Evolutionary conservation across 192 early-diverging fungal species (phyloP).

Genomic region (Entomortierella parvispora): DNA sequence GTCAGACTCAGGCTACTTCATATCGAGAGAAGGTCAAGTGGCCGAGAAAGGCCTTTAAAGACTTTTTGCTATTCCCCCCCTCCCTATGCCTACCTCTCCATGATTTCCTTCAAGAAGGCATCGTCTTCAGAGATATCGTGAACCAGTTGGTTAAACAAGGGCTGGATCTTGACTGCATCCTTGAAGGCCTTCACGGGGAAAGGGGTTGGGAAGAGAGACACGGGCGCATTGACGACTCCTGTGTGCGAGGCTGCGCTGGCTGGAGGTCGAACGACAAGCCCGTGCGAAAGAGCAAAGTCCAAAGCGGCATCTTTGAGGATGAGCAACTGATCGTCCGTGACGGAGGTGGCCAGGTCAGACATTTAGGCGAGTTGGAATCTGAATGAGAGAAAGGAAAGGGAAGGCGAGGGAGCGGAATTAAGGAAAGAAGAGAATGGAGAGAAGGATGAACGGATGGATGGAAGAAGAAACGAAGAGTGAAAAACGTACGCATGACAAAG

Average conservation of each 20-base stretch:
- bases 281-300: constrained; percentile 88
- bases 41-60: too few relatives aligned
- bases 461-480: not conserved
- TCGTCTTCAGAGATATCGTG: constrained; percentile 81
- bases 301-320: constrained; percentile 67
- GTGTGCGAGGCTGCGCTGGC: constrained; percentile 20
- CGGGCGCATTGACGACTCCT: constrained; percentile 81
- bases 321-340: constrained; percentile 48
- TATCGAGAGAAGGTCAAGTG: too few relatives aligned
- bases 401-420: not conserved
- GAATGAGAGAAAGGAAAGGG: not conserved
- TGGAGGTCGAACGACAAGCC: constrained; percentile 81
- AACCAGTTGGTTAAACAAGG: constrained; percentile 83
- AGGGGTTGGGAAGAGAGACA: constrained; percentile 87
- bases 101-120: constrained; percentile 75
- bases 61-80: too few relatives aligned
- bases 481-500: too few relatives aligned
- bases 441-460: not conserved
- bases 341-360: constrained; percentile 30
- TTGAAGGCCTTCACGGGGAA: constrained; percentile 81
- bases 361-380: constrained; percentile 3
- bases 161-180: constrained; percentile 79
- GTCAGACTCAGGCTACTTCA: too few relatives aligned
- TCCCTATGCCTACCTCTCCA: constrained; percentile 80
- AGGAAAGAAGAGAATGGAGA: not conserved